phyloP scores from a whole-genome alignment of 768 basidiomycete genomes.

The Suillus subaureus region DNA sequence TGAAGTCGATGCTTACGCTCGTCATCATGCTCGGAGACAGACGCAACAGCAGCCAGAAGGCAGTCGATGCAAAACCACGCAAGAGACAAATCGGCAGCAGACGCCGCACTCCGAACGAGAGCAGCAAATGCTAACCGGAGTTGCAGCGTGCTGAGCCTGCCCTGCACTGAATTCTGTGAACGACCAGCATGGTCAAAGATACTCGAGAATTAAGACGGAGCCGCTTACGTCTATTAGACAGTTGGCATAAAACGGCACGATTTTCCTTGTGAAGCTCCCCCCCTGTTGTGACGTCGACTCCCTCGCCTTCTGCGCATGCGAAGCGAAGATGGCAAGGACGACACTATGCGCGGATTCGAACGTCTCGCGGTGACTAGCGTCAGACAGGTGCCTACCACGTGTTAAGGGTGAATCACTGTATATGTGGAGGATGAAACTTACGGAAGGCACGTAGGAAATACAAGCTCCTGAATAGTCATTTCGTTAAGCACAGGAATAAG shows the following conservation, averaged over 20 bases:
- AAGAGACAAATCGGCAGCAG: conserved; percentile 47
- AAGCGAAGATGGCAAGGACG: conserved; percentile 71
- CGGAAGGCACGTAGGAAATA: conserved; percentile 69
- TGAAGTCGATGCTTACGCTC: conserved; percentile 55
- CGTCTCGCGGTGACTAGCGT: conserved; percentile 64
- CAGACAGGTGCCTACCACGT: conserved; percentile 55
- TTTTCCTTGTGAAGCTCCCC: conserved; percentile 47
- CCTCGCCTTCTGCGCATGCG: conserved; percentile 46
- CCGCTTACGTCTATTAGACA: conserved; percentile 68
- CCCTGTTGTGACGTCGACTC: conserved; percentile 20
- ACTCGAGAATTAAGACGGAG: not conserved
- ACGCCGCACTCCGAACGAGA: conserved; percentile 60
- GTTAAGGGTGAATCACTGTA: not conserved
- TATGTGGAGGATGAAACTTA: conserved; percentile 38
- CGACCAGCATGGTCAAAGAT: conserved; percentile 3
- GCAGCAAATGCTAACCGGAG: conserved; percentile 76
- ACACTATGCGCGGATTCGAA: conserved; percentile 89
- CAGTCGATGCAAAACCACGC: conserved; percentile 70
- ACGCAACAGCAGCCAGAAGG: conserved; percentile 45
- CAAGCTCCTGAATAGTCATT: conserved; percentile 51
- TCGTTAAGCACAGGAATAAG: conserved; percentile 63
- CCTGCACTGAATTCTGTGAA: conserved; percentile 63
- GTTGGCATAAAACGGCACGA: conserved; percentile 74
- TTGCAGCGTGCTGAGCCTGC: conserved; percentile 62
- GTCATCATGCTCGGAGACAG: conserved; percentile 12